A percentile compares a stretch with the other conserved stretches of the same genome.
Evolutionary conservation across 305 asterid genomes (phyloP).

Genomic region (Stenogyne calaminthoides): DNA sequence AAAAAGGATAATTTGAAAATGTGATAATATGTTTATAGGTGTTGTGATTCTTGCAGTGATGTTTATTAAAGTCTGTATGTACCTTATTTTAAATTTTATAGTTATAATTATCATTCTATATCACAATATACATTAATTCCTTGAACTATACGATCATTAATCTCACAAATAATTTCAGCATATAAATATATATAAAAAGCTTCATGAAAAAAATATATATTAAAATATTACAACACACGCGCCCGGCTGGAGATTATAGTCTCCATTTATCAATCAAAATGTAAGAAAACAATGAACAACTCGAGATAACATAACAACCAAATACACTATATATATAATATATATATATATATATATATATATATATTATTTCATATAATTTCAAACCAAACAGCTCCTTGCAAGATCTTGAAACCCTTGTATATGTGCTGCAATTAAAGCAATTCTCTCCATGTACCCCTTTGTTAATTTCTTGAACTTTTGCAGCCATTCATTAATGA

Average conservation of each 20-base stretch:
- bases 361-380: neutral
- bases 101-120: no score
- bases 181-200: neutral
- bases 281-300: neutral
- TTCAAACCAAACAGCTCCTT: conserved; percentile 3
- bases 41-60: no score
- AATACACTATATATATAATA: neutral
- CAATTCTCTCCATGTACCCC: neutral
- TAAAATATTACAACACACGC: neutral
- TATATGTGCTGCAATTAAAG: neutral
- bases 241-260: neutral
- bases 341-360: neutral
- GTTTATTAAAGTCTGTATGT: no score
- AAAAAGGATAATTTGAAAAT: no score
- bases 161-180: neutral
- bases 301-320: neutral
- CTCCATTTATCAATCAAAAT: conserved; percentile 16
- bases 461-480: neutral
- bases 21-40: no score
- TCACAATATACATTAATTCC: no score
- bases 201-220: neutral
- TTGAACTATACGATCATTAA: neutral
- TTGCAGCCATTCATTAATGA: conserved; percentile 25
- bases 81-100: no score
- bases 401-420: neutral